Percentiles rank a stretch among this genome's conserved stretches.
Conservation (phyloP, 2,329 filamentous ascomycete species). For the Hypoxylon sp. region DNA sequence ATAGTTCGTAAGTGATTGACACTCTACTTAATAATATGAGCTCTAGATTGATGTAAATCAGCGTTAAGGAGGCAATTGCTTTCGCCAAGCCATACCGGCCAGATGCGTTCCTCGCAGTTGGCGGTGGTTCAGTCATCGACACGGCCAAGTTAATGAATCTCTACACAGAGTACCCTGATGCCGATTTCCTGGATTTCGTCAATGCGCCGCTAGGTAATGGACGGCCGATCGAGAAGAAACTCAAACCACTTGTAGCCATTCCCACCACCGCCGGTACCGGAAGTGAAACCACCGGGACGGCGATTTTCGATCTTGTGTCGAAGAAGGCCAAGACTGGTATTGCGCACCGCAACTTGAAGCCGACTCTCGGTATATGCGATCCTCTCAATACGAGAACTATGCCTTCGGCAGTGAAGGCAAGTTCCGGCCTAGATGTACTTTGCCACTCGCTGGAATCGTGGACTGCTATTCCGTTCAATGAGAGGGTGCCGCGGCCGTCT, state of each 20-base stretch:
- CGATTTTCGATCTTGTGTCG: conserved; percentile 94
- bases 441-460: conserved; percentile 97
- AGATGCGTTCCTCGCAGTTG: conserved; percentile 94
- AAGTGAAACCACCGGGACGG: conserved; percentile 96
- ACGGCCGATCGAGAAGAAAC: conserved; percentile 76
- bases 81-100: conserved; percentile 85
- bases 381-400: conserved; percentile 95
- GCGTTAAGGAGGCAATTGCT: conserved; percentile 89
- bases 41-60: conserved; percentile 55
- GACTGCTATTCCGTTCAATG: conserved; percentile 95
- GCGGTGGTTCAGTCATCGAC: conserved; percentile 94
- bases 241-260: conserved; percentile 84
- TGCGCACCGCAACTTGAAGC: conserved; percentile 94
- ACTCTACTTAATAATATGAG: not conserved
- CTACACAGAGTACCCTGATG: conserved; percentile 90
- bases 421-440: conserved; percentile 92
- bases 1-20: conserved; percentile 77
- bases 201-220: conserved; percentile 94
- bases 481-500: conserved; percentile 84
- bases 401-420: conserved; percentile 93
- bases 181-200: conserved; percentile 97
- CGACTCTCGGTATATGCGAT: conserved; percentile 88
- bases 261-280: conserved; percentile 90
- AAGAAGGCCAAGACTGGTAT: conserved; percentile 96
- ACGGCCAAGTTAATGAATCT: conserved; percentile 99